Evolutionary conservation across 1,284 basidiomycete genomes (phyloP), one percentile per base, ranked within the genome.

Genomic region (Termitomyces sp.): DNA sequence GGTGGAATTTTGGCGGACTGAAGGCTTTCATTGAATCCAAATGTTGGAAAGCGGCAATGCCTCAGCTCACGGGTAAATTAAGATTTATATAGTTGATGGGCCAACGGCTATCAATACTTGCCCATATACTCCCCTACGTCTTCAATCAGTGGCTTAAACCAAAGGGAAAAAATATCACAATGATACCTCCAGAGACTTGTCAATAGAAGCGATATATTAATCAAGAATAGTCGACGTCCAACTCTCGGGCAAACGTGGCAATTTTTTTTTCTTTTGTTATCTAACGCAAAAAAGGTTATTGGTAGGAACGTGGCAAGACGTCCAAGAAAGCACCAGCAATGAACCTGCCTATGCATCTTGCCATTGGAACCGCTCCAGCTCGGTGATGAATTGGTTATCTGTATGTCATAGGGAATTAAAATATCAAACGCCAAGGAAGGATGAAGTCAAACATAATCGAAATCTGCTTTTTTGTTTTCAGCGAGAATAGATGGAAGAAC

Each of bases 271-370:
- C 55, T 62, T 56, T 62, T 61, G 61, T 58, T 68, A 68, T 70
- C 67, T 70, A 71, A 68, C 64, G 61, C 60, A 66, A 57, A 67
- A 60, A 64, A 60, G 54, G 62, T 64, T 65, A 68, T 68, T 63
- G 60, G 66, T 59, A 63, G 61, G 58, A 64, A 58, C 55, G 57
- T 58, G 56, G 55, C 59, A 61, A 62, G 55, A 62, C 58, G 62
- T 62, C 57, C 58, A 62, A 53, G 58, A 62, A 24, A 63, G 60
- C 52, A 65, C 65, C 62, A 64, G 64, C 55, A 58, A 62, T 65
- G 59, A 59, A 73, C 69, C 71, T 70, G 72, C 72, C 70, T 71
- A 62, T 69, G 62, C 57, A 57, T 59, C 54, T 58, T 56, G 59
- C 56, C 55, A 53, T 52, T 57, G 56, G 49, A 55, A 57, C 60